Evolutionary conservation across 306 rosid genomes (phyloP), one percentile per base, ranked within the genome.

Genomic region (Canavalia ensiformis): DNA sequence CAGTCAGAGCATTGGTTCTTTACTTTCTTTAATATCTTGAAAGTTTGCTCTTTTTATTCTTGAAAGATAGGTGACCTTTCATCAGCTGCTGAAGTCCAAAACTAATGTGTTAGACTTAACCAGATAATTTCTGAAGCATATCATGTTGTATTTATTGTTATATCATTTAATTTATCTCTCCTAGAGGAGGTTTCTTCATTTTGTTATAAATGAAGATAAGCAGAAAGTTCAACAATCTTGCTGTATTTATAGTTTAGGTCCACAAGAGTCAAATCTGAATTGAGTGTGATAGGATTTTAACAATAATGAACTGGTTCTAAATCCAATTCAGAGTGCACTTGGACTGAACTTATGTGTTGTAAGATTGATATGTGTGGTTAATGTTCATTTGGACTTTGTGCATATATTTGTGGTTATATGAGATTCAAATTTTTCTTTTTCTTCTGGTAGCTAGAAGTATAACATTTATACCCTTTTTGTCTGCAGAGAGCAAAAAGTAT

Each of bases 401-500:
- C 68, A 31, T 57, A 31, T 56, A 29, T 65, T 9, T 8, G 77
- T 42, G 54, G 41, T 52, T 66, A 4, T 68, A 63, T 75, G 68
- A 37, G 12, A 45, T 84, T 34, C 51, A 35, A 30, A 75, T 68
- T 18, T 49, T 68, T 51, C 1, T 58, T 72, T 60, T 55, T 83
- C 65, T 44, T 72, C 58, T 51, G 7, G 33, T 64, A 13, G 58
- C 62, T 85, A 34, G 74, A 34, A 54, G 33, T 51, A 29, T 37
- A 31, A 63, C 35, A 18, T 52, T 29, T 8, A 52, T 84, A 57
- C 73, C 66, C 87, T 62, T 30, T 79, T 8, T 42, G 11, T 80
- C 9, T 85, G 87, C 98, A 95, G 99, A 88, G 63, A 87, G 91
- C 94, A 90, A 84, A 85, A 91, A 87, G 69, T 88, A 82, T 77